phyloP scores from a whole-genome alignment of 1,284 basidiomycete species.

The Porogramme epimiltina region DNA sequence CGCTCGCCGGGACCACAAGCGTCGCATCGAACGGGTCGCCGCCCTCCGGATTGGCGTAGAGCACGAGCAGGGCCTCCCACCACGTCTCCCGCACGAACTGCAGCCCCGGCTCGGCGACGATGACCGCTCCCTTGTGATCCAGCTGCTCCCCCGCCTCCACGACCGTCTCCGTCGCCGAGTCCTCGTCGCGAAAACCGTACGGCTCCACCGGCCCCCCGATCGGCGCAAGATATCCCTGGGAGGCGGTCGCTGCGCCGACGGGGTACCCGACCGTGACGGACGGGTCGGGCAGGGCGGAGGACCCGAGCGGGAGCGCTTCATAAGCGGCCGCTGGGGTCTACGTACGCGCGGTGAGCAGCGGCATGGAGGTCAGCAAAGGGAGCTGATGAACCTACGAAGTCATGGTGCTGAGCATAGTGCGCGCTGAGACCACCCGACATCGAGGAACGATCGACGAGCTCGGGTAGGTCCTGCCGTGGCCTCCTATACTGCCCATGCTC shows the following conservation, averaged over 20 bases:
- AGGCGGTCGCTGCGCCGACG: slow-evolving; percentile 5
- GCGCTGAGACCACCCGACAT: slow-evolving; percentile 7
- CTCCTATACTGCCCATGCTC: slow-evolving; percentile 15
- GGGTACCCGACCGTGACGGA: slow-evolving; percentile 11
- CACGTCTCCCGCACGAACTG: slow-evolving; percentile 70
- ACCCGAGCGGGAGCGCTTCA: slow-evolving; percentile 22
- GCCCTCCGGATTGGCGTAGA: slow-evolving; percentile 47
- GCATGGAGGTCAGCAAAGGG: slow-evolving; percentile 23
- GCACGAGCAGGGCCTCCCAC: slow-evolving; percentile 70
- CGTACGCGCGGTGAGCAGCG: slow-evolving; percentile 21
- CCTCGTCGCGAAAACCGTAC: slow-evolving; percentile 8
- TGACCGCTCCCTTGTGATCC: slow-evolving; percentile 19
- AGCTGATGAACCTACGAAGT: slow-evolving; percentile 25
- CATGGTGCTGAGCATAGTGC: slow-evolving; percentile 18
- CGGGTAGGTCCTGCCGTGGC: slow-evolving; percentile 14
- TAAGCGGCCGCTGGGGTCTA: slow-evolving; percentile 25
- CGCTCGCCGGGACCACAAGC: slow-evolving; percentile 37
- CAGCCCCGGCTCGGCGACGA: slow-evolving; percentile 56
- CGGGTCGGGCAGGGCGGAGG: slow-evolving; percentile 13
- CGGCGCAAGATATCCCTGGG: slow-evolving; percentile 2
- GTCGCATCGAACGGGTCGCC: slow-evolving; percentile 12
- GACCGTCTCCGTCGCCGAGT: neutral
- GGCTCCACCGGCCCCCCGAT: neutral
- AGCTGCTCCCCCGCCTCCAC: neutral
- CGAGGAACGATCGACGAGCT: slow-evolving; percentile 5